Base-by-base conservation (phyloP, 768 basidiomycete genomes). In the Podaxis sp. region DNA sequence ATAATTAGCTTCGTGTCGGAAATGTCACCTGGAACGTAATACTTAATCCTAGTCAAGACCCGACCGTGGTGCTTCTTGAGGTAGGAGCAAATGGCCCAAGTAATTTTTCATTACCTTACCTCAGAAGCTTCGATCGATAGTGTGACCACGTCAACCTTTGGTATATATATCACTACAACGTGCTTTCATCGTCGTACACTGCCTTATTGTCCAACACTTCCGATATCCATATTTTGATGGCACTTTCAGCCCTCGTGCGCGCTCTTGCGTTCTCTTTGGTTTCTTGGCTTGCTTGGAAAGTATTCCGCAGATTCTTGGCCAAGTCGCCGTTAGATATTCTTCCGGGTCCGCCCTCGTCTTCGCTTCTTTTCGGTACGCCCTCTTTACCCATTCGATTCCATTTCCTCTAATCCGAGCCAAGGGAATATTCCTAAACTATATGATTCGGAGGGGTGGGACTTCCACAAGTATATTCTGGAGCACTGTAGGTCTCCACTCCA, bases 371-470 rank as follows among this genome's bases (percentile, higher is more conserved):
- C 49, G 79, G 80, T 78, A 36, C 22, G 67, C 33, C 33, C 33
- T 22, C 3, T 33, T 30, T 24, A 13, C 2, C 17, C 9, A 6
- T 17, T 30, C 30, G 8, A 9, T 19, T 22, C 17, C 22, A 17
- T 5, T 24, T 49, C 19, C 42, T 4, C 36, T 49, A 13, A 30
- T 9, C 12, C 28, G 15, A 9, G 36, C 57, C 24, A 30, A 79
- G 80, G 80, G 4, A 75, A 76, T 63, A 66, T 79, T 12, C 55
- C 67, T 22, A 69, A 77, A 24, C 40, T 78, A 3, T 75, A 78
- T 67, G 66, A 71, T 42, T 60, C 68, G 1, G 68, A 77, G 54
- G 73, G 69, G 9, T 79, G 76, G 78, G 71, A 71, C 7, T 82
- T 75, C 59, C 77, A 82, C 60, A 63, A 68, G 19, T 66, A 70